A percentile compares a stretch with the other conserved stretches of the same genome.
phyloP scores from a whole-genome alignment of 176 grass and related monocot species.

The Oryza brachyantha region DNA sequence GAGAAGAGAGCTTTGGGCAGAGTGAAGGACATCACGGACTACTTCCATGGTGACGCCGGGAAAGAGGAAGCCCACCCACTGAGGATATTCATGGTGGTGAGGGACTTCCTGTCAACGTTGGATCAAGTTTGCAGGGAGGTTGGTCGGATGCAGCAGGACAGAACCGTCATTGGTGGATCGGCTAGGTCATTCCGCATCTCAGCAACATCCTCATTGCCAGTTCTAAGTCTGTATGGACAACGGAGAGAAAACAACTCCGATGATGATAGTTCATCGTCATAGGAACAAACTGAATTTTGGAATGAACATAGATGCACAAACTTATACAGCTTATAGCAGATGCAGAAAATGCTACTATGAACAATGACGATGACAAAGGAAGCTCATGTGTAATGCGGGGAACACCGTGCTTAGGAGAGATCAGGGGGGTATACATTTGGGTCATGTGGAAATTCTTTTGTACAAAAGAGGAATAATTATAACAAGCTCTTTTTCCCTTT shows the following conservation, averaged over 20 bases:
- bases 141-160: slow-evolving; percentile 81
- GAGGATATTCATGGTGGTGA: slow-evolving; percentile 98
- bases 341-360: slow-evolving; percentile 14
- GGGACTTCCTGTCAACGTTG: slow-evolving; percentile 80
- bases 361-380: not conserved
- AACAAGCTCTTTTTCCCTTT: slow-evolving; percentile 10
- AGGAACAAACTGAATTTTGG: slow-evolving; percentile 35
- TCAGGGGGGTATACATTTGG: slow-evolving; percentile 28
- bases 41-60: slow-evolving; percentile 73
- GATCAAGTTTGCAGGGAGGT: slow-evolving; percentile 98
- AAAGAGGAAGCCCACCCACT: slow-evolving; percentile 90
- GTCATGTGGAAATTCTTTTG: slow-evolving; percentile 32
- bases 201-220: slow-evolving; percentile 53
- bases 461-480: slow-evolving; percentile 47
- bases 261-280: slow-evolving; percentile 72
- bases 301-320: slow-evolving; percentile 10
- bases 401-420: slow-evolving; percentile 1
- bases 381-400: slow-evolving; percentile 10
- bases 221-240: slow-evolving; percentile 47
- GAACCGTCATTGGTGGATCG: slow-evolving; percentile 69
- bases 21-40: slow-evolving; percentile 88
- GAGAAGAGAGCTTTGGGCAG: slow-evolving; percentile 58
- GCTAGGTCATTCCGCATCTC: slow-evolving; percentile 82
- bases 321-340: slow-evolving; percentile 13
- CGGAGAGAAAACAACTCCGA: slow-evolving; percentile 58